Conservation (phyloP, 768 basidiomycete species). For the Termitomyces sp. region DNA sequence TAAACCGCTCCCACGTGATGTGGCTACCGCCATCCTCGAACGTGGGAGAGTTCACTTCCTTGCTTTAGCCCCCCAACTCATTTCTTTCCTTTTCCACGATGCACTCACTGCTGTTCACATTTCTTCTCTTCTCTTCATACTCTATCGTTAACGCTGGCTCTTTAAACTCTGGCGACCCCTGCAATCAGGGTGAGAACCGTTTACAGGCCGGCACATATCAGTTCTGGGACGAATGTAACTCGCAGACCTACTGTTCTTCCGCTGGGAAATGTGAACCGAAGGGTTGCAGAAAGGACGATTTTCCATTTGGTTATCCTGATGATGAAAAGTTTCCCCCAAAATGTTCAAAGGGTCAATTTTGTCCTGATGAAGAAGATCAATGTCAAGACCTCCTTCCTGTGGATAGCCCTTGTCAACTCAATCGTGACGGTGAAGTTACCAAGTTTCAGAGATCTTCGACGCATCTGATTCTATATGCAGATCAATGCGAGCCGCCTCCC, state of each 20-base stretch:
- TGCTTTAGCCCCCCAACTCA: too few species aligned
- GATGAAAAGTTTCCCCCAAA: slow-evolving; percentile 46
- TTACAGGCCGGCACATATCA: slow-evolving; percentile 75
- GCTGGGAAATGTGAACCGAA: slow-evolving; percentile 51
- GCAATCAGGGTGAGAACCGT: slow-evolving; percentile 52
- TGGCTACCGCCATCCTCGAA: too few species aligned
- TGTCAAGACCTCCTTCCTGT: slow-evolving; percentile 60
- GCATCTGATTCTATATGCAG: slow-evolving; percentile 28
- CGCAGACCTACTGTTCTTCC: slow-evolving; percentile 57
- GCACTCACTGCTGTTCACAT: slow-evolving; percentile 34
- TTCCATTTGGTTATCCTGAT: slow-evolving; percentile 61
- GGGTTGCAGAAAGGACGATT: slow-evolving; percentile 72
- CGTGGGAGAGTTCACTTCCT: too few species aligned
- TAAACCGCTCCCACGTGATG: too few species aligned
- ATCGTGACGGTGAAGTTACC: slow-evolving; percentile 67
- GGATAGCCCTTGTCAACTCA: slow-evolving; percentile 72
- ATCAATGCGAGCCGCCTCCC: slow-evolving; percentile 69
- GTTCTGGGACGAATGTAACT: slow-evolving; percentile 74
- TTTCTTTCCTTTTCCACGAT: slow-evolving; percentile 1
- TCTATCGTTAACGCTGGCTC: slow-evolving; percentile 41
- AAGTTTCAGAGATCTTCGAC: neutral
- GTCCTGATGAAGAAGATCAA: slow-evolving; percentile 74
- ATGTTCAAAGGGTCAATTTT: slow-evolving; percentile 63
- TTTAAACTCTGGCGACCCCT: slow-evolving; percentile 37
- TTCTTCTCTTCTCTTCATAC: slow-evolving; percentile 46